Evolutionary conservation across 805 yeast species (phyloP).

Genomic region (Teunomyces cretensis): DNA sequence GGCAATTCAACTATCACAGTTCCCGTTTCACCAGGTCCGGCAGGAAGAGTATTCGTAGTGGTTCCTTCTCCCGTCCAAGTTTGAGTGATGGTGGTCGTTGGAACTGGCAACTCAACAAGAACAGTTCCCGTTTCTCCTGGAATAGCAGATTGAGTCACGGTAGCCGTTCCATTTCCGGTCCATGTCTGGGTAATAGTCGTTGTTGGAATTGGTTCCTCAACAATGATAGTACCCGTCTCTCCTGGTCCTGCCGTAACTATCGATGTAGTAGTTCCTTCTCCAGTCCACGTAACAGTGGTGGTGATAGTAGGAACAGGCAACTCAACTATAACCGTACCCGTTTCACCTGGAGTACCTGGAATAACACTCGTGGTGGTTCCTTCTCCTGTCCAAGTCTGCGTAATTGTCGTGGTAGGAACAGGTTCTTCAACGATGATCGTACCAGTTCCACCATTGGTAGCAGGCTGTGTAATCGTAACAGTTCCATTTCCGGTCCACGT

Average conservation of each 20-base stretch:
- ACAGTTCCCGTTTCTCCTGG: slow-evolving; percentile 4
- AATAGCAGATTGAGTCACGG: neutral
- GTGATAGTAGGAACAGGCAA: slow-evolving; percentile 10
- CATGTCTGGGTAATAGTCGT: slow-evolving; percentile 11
- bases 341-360: neutral
- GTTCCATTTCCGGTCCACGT: slow-evolving; percentile 13
- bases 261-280: slow-evolving; percentile 1
- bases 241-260: slow-evolving; percentile 10
- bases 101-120: slow-evolving; percentile 9
- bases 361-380: slow-evolving; percentile 5
- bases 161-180: neutral
- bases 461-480: slow-evolving; percentile 6
- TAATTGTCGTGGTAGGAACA: slow-evolving; percentile 8
- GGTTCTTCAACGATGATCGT: slow-evolving; percentile 10
- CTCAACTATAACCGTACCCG: slow-evolving; percentile 12
- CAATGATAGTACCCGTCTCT: slow-evolving; percentile 11
- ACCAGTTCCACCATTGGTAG: slow-evolving; percentile 7
- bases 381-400: slow-evolving; percentile 11
- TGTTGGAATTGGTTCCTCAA: slow-evolving; percentile 12
- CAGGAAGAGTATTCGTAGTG: slow-evolving; percentile 6
- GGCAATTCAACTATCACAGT: slow-evolving; percentile 15
- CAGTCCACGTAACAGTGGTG: slow-evolving; percentile 9
- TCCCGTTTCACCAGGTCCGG: slow-evolving; percentile 11
- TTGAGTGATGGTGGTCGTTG: slow-evolving; percentile 7
- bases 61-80: slow-evolving; percentile 9